These are phyloP conservation scores for Solanum peruvianum DNA, from an alignment of 257 asterid species.

Conservation along the genomic window DNA sequence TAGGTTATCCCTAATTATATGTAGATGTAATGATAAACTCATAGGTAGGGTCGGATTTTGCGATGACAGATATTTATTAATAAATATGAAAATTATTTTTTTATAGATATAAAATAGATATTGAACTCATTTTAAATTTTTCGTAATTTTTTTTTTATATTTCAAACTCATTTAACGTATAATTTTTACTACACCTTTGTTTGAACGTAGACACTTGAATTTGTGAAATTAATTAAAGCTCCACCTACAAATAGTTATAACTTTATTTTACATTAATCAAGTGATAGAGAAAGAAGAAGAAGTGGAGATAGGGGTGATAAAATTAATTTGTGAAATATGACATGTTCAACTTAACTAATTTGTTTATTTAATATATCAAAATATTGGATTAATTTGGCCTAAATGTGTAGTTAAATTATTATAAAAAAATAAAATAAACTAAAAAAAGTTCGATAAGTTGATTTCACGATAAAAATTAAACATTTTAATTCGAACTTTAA, in stretches of 20 bases:
- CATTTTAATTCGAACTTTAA: no score
- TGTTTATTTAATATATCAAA: no score
- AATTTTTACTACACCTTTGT: no score
- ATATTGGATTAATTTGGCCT: not conserved
- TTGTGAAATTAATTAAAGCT: no score
- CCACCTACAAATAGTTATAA: not conserved
- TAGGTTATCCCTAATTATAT: not conserved
- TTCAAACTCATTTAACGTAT: no score
- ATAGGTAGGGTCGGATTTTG: not conserved
- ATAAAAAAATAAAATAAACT: no score
- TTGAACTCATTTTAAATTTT: accelerated
- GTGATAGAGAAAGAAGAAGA: not conserved
- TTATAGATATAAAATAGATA: no score
- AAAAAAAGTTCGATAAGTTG: no score
- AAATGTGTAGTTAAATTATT: no score
- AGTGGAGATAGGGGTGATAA: not conserved
- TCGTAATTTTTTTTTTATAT: no score
- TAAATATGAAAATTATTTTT: no score
- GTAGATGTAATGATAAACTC: not conserved
- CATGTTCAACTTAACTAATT: not conserved
- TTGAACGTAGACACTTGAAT: not conserved
- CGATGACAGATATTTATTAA: not conserved
- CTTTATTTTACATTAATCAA: not conserved
- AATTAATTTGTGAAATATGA: not conserved
- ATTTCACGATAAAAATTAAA: no score